A percentile compares a stretch with the other conserved stretches of the same genome.
These are phyloP conservation scores for Amylocarpus encephaloides DNA, from an alignment of 2,329 filamentous ascomycete genomes.

Conservation along the genomic window DNA sequence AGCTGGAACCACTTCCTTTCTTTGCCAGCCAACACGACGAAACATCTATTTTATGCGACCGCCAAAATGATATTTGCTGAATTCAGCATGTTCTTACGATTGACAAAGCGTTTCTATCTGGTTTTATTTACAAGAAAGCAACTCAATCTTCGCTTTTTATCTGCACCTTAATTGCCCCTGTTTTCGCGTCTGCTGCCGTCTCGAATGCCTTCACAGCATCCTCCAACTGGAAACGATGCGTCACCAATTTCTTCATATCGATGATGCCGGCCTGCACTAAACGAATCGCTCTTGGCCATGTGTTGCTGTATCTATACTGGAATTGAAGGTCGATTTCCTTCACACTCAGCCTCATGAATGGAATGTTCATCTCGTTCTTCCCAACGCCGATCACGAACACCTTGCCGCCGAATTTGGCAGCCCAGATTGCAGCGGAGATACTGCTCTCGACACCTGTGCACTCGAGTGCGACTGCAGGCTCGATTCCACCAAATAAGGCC, in stretches of 20 bases:
- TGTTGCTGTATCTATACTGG: conserved; percentile 95
- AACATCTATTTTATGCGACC: too few relatives aligned
- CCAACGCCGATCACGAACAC: conserved; percentile 96
- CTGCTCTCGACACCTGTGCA: conserved; percentile 93
- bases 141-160: conserved; percentile 60
- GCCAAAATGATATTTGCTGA: too few relatives aligned
- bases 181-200: conserved; percentile 80
- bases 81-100: too few relatives aligned
- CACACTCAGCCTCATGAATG: conserved; percentile 88
- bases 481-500: conserved; percentile 64
- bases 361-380: conserved; percentile 90
- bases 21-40: too few relatives aligned
- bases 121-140: conserved; percentile 13
- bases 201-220: conserved; percentile 86
- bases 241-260: conserved; percentile 75
- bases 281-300: conserved; percentile 89
- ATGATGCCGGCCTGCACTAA: conserved; percentile 80
- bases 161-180: conserved; percentile 95
- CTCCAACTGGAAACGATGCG: conserved; percentile 79
- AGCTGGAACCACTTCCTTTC: too few relatives aligned
- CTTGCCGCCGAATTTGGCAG: conserved; percentile 89
- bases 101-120: background rate
- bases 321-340: conserved; percentile 92
- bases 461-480: conserved; percentile 78
- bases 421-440: conserved; percentile 80